Base-by-base conservation (phyloP, 768 basidiomycete species). In the Strobilomyces echinocephalus region DNA sequence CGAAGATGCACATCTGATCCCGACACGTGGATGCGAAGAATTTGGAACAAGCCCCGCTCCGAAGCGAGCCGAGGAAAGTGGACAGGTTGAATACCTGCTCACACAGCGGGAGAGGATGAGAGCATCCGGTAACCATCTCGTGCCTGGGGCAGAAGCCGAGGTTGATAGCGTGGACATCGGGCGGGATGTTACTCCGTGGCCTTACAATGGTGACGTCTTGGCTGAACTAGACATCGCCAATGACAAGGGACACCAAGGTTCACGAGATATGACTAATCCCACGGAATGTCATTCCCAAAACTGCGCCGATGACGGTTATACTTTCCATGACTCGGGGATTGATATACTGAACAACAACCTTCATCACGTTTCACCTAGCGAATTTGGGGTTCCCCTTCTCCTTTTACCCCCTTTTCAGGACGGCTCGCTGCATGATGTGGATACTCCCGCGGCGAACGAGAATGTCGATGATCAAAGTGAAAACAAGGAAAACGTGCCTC, bases 1-100 rank as follows among this genome's bases (percentile, higher is more conserved):
- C 53, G 54, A 59, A 45, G 47, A 53, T 28, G 43, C 28, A 24
- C 64, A 47, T 31, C 18, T 40, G 39, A 52, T 15, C n/a, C 41
- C 53, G 47, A 53, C 57, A 57, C 60, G 54, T 47, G 54, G 60
- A 24, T 66, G 66, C 46, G 56, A 56, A 52, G 54, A 47, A 34
- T 51, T 70, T 33, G 68, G 70, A 53, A 51, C 31, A 35, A 70
- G 64, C 15, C 70, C 68, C 39, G 33, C 48, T 45, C 64, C 58
- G 18, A 47, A 50, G 43, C 59, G 58, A 46, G 11, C 18, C 14
- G 56, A 53, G 33, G 57, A 56, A 40, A 56, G 35, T 18, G 46
- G 36, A 16, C 55, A 49, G 8, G 6, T 63, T 8, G 66, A 60
- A 9, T 63, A 65, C 18, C 35, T 69, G 15, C 59, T 69, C 49